These are phyloP conservation scores for Penicillium sp. DNA, from an alignment of 2,329 filamentous ascomycete species.

Conservation along the genomic window DNA sequence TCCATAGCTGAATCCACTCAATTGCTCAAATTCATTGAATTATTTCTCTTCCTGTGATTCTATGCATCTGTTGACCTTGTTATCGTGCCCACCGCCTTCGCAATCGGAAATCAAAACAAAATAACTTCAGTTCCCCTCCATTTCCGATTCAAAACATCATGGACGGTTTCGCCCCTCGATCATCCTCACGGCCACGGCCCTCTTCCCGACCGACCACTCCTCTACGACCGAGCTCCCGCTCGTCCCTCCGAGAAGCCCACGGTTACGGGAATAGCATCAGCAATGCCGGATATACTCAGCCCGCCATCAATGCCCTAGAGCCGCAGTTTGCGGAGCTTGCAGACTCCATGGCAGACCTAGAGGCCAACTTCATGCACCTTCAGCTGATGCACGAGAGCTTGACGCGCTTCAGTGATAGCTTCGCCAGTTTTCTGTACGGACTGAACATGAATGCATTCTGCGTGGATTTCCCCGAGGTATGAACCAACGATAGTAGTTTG, in stretches of 20 bases:
- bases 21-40: background rate
- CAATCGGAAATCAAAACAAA: background rate
- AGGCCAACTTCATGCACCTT: slow-evolving; percentile 96
- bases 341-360: slow-evolving; percentile 90
- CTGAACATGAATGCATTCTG: slow-evolving; percentile 99
- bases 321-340: slow-evolving; percentile 90
- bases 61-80: background rate
- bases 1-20: background rate
- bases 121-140: background rate
- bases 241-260: slow-evolving; percentile 78
- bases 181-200: slow-evolving; percentile 61
- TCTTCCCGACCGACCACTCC: slow-evolving; percentile 84
- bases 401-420: slow-evolving; percentile 90
- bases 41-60: background rate
- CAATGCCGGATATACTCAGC: slow-evolving; percentile 49
- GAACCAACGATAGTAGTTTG: background rate
- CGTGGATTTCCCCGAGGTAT: slow-evolving; percentile 91
- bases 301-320: slow-evolving; percentile 75
- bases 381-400: slow-evolving; percentile 96
- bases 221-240: slow-evolving; percentile 83
- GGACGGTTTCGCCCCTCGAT: slow-evolving; percentile 41
- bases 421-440: slow-evolving; percentile 91
- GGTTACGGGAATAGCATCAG: slow-evolving; percentile 47
- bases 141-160: slow-evolving; percentile 21
- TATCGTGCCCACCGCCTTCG: background rate